Percentiles rank a stretch among this genome's conserved stretches.
These are phyloP conservation scores for Umbelopsis sp. DNA, from an alignment of 192 early-diverging fungal genomes.

Conservation along the genomic window DNA sequence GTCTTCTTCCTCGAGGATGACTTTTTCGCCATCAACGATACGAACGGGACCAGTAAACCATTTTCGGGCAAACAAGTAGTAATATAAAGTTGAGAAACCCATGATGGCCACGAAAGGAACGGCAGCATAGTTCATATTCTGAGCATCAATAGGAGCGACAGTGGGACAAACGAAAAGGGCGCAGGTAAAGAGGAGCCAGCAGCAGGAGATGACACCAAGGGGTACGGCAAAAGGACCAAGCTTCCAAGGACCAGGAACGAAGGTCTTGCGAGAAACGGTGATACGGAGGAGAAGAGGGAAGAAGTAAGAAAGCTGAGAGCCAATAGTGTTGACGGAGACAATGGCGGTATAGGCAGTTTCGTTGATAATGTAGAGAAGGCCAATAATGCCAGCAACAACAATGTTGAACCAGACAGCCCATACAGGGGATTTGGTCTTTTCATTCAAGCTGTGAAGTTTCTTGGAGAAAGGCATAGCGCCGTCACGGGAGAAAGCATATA, in stretches of 20 bases:
- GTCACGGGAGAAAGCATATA: slow-evolving; percentile 59
- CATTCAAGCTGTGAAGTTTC: slow-evolving; percentile 43
- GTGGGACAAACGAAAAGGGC: slow-evolving; percentile 43
- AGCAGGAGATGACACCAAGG: slow-evolving; percentile 37
- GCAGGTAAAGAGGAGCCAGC: slow-evolving; percentile 45
- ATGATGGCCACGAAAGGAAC: slow-evolving; percentile 50
- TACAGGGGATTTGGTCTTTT: slow-evolving; percentile 45
- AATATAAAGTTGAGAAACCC: slow-evolving; percentile 45
- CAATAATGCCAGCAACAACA: slow-evolving; percentile 48
- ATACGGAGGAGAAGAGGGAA: slow-evolving; percentile 53
- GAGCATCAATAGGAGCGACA: slow-evolving; percentile 40
- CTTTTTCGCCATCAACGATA: slow-evolving; percentile 27
- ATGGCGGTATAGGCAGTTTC: slow-evolving; percentile 51
- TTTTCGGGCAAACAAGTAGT: slow-evolving; percentile 52
- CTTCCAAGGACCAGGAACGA: slow-evolving; percentile 48
- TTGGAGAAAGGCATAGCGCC: slow-evolving; percentile 55
- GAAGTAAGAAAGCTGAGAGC: slow-evolving; percentile 49
- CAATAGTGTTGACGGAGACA: slow-evolving; percentile 60
- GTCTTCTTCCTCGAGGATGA: slow-evolving; percentile 35
- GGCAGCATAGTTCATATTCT: slow-evolving; percentile 53
- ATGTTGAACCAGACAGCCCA: slow-evolving; percentile 57
- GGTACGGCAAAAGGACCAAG: slow-evolving; percentile 44
- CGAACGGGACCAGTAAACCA: slow-evolving; percentile 51
- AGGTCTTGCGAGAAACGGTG: slow-evolving; percentile 42
- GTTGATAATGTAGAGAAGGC: slow-evolving; percentile 50